Evolutionary conservation across 2,329 filamentous ascomycete species (phyloP).

Genomic region (Colletotrichum orbiculare): DNA sequence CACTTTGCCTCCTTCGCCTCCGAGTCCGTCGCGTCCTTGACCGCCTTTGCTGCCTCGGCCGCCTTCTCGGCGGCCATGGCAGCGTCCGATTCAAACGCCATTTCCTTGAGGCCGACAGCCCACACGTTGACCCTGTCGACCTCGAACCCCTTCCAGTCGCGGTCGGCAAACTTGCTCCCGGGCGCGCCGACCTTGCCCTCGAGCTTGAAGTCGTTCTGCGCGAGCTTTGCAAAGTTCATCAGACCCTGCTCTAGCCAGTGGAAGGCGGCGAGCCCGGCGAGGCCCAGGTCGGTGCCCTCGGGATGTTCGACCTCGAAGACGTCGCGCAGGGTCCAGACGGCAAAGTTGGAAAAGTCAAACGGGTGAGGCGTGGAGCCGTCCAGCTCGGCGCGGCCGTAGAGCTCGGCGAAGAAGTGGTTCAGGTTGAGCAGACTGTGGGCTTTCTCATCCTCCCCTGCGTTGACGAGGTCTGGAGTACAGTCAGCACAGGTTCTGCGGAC

Average conservation of each 20-base stretch:
- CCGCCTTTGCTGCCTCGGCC: no score
- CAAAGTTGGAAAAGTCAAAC: slow-evolving; percentile 43
- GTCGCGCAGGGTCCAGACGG: slow-evolving; percentile 43
- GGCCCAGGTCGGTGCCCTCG: neutral
- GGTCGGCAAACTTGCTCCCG: slow-evolving; percentile 37
- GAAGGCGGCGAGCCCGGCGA: slow-evolving; percentile 27
- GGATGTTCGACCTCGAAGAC: slow-evolving; percentile 41
- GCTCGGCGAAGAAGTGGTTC: slow-evolving; percentile 41
- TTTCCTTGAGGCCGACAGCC: slow-evolving; percentile 21
- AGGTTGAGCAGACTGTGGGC: slow-evolving; percentile 36
- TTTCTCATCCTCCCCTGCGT: slow-evolving; percentile 32
- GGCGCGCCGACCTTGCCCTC: slow-evolving; percentile 36
- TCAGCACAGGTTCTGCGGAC: neutral
- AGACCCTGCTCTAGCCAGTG: slow-evolving; percentile 42
- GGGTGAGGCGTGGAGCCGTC: slow-evolving; percentile 16
- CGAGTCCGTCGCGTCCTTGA: no score
- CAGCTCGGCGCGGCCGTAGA: slow-evolving; percentile 38
- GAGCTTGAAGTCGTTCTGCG: slow-evolving; percentile 34
- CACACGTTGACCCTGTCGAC: slow-evolving; percentile 42
- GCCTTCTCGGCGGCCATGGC: no score
- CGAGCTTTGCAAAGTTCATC: slow-evolving; percentile 30
- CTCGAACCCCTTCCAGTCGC: slow-evolving; percentile 43
- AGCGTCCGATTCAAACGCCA: slow-evolving; percentile 28
- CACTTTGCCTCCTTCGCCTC: no score
- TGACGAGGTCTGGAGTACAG: slow-evolving; percentile 32